A percentile compares a stretch with the other conserved stretches of the same genome.
phyloP scores from a whole-genome alignment of 78 protist genomes.

The Polysphondylium violaceum region DNA sequence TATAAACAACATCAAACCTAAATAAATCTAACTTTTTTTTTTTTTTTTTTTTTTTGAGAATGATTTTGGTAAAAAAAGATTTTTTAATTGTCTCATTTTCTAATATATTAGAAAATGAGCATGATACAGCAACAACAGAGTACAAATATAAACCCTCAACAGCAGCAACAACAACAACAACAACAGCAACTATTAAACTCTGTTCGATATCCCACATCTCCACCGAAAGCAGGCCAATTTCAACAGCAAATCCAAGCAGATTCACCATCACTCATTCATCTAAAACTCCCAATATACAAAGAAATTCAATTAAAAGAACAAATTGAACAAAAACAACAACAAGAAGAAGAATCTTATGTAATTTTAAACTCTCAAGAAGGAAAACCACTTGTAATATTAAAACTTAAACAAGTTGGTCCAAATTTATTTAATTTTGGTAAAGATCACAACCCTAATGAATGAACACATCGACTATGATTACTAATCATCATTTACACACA shows the following conservation, averaged over 20 bases:
- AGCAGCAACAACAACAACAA: constrained; percentile 18
- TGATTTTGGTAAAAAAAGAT: too few relatives aligned
- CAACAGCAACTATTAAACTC: constrained; percentile 5
- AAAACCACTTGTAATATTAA: constrained; percentile 27
- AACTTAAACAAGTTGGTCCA: not conserved
- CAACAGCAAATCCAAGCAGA: not conserved
- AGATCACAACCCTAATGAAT: not conserved
- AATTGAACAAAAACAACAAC: constrained; percentile 7
- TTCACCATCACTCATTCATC: not conserved
- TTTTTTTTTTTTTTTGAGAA: too few relatives aligned
- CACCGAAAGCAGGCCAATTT: not conserved
- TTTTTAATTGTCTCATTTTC: too few relatives aligned
- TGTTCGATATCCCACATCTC: not conserved
- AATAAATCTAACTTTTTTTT: too few relatives aligned
- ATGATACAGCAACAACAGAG: constrained; percentile 3
- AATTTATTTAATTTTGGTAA: constrained; percentile 35
- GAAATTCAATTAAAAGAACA: not conserved
- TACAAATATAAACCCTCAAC: constrained; percentile 1
- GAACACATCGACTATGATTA: not conserved
- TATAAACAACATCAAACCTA: constrained; percentile 15
- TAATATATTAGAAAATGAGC: not conserved
- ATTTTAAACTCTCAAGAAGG: not conserved
- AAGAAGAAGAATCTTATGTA: not conserved
- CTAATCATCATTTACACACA: not conserved
- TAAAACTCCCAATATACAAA: constrained; percentile 11